Conservation (phyloP, 2,329 filamentous ascomycete genomes). For the Fusarium luffae region DNA sequence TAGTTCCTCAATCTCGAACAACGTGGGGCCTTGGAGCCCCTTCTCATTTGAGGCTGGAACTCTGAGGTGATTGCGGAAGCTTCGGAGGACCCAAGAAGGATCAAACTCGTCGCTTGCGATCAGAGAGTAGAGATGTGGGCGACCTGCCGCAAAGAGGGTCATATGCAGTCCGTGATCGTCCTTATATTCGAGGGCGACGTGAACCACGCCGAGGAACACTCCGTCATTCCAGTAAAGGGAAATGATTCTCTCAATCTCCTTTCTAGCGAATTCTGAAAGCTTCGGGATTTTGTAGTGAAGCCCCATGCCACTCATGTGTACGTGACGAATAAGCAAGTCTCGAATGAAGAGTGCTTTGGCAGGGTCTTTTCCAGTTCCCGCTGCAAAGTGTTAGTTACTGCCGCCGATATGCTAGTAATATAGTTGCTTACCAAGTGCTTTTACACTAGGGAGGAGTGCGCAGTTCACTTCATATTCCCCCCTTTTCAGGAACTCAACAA, state of each 20-base stretch:
- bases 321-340: neutral
- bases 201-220: neutral
- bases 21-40: neutral
- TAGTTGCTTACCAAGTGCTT: neutral
- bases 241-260: neutral
- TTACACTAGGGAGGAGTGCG: neutral
- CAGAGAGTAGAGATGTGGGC: neutral
- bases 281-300: neutral
- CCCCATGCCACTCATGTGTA: neutral
- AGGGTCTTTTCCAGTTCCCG: neutral
- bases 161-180: neutral
- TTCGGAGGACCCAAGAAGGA: neutral
- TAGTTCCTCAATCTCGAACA: neutral
- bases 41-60: neutral
- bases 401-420: too few species aligned
- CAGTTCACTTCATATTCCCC: neutral
- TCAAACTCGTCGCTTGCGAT: neutral
- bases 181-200: neutral
- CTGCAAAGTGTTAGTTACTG: neutral
- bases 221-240: neutral
- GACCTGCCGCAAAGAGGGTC: neutral
- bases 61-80: neutral
- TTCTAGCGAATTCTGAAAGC: neutral
- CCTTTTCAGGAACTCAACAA: neutral
- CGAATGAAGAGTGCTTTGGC: neutral